A percentile compares a stretch with the other conserved stretches of the same genome.
These are phyloP conservation scores for Poa annua DNA, from an alignment of 176 grass and related monocot genomes.

Conservation along the genomic window DNA sequence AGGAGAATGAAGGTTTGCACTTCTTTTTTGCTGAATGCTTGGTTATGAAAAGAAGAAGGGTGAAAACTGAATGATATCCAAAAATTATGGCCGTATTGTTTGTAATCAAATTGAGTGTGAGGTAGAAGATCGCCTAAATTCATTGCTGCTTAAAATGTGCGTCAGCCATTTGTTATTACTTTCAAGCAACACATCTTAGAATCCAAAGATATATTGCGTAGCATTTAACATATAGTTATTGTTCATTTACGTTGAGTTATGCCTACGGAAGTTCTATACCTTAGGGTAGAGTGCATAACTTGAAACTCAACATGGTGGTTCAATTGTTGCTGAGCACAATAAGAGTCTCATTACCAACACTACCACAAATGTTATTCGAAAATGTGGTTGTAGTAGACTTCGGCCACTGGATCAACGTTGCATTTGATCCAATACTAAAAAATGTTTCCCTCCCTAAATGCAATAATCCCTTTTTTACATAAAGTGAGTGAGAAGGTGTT, in stretches of 20 bases:
- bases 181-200: not conserved
- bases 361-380: not conserved
- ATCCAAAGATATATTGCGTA: not conserved
- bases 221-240: slow-evolving; percentile 7
- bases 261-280: not conserved
- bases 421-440: slow-evolving; percentile 16
- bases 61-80: not conserved
- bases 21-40: slow-evolving; percentile 30
- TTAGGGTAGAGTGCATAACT: slow-evolving; percentile 15
- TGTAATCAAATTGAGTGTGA: slow-evolving; percentile 28
- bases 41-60: not conserved
- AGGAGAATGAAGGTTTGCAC: slow-evolving; percentile 65
- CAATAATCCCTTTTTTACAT: not conserved
- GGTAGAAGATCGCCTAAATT: slow-evolving; percentile 9
- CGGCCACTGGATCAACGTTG: not conserved
- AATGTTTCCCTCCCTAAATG: not conserved
- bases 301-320: slow-evolving; percentile 18
- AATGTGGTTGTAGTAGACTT: not conserved
- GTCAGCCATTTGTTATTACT: slow-evolving; percentile 8
- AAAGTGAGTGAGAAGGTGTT: not conserved
- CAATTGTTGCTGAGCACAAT: slow-evolving; percentile 3
- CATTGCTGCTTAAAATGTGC: not conserved
- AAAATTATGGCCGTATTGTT: not conserved
- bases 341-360: not conserved
- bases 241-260: slow-evolving; percentile 9